Percentiles rank a stretch among this genome's conserved stretches.
These are phyloP conservation scores for Tanacetum coccineum DNA, from an alignment of 129 eudicot genomes.

Conservation along the genomic window DNA sequence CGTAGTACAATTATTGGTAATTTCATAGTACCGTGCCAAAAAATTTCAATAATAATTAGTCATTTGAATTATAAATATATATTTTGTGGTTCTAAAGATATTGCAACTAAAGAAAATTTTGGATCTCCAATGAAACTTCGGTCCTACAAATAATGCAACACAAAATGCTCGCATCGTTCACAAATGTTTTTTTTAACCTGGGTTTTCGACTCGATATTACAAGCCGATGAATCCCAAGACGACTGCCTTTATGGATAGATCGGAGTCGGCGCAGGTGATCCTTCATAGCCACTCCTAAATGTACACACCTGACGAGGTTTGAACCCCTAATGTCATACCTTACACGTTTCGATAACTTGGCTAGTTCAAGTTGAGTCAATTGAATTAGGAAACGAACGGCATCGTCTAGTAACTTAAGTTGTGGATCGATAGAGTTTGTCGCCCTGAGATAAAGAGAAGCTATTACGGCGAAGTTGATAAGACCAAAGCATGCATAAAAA, in stretches of 20 bases:
- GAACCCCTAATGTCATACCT: no score
- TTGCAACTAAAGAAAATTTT: background rate
- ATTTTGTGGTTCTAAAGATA: constrained; percentile 11
- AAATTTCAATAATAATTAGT: constrained; percentile 9
- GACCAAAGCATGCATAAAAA: no score
- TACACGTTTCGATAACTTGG: no score
- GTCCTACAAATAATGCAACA: constrained; percentile 10
- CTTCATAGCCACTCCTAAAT: no score
- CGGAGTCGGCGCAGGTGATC: no score
- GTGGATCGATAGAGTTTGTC: background rate
- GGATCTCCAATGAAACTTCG: background rate
- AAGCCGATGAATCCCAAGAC: no score
- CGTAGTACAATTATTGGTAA: constrained; percentile 25
- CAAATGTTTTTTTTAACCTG: no score
- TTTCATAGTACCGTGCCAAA: constrained; percentile 1
- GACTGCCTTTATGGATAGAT: no score
- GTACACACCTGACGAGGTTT: no score
- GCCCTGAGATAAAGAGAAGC: background rate
- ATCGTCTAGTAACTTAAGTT: no score
- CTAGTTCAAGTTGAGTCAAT: no score
- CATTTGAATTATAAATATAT: background rate
- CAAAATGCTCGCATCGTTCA: background rate
- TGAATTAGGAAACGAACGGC: background rate
- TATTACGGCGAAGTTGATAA: background rate
- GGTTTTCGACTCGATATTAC: background rate